Conservation (phyloP, 441 rosid genomes). For the Populus trichocarpa region DNA sequence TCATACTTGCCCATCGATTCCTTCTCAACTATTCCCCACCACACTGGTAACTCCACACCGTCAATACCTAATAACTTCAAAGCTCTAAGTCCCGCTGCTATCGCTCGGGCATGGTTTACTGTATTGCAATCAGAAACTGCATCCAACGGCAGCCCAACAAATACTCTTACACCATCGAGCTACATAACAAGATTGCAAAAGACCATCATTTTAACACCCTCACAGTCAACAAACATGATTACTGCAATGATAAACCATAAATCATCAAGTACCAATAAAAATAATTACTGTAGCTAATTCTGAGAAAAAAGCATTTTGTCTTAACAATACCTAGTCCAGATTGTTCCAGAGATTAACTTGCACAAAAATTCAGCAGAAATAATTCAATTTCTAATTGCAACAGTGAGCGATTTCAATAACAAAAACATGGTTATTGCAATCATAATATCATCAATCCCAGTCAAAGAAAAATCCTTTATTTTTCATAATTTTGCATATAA, state of each 20-base stretch:
- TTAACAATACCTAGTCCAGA: background rate
- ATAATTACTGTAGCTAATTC: background rate
- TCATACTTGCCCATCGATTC: constrained; percentile 70
- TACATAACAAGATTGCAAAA: constrained; percentile 28
- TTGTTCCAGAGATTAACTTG: background rate
- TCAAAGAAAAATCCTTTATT: background rate
- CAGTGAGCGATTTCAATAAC: background rate
- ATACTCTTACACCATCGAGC: constrained; percentile 52
- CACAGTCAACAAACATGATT: background rate
- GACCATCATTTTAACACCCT: constrained; percentile 9
- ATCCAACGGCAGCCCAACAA: constrained; percentile 87
- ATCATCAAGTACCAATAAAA: background rate
- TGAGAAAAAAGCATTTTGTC: background rate
- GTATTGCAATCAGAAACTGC: constrained; percentile 55
- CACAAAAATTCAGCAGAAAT: background rate
- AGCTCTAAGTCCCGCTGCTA: constrained; percentile 77
- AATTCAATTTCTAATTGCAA: background rate
- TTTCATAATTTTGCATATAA: too few relatives aligned
- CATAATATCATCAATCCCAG: background rate
- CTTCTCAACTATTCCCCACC: constrained; percentile 94
- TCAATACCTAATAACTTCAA: constrained; percentile 77
- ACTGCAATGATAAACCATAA: background rate
- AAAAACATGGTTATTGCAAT: background rate
- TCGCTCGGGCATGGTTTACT: constrained; percentile 69
- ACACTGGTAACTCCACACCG: constrained; percentile 86